These are phyloP conservation scores for Arabidopsis thaliana DNA, from an alignment of 345 rosid genomes.

Conservation along the genomic window TAIR10.1 NC_003071.7:9801001-9801500, in stretches of 20 bases:
- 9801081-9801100: too few relatives aligned
- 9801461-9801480: not conserved
- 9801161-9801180: not conserved
- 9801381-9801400: not conserved
- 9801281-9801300: slow-evolving; percentile 23
- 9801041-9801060: too few relatives aligned
- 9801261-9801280: not conserved
- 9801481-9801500: slow-evolving; percentile 10
- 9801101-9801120: too few relatives aligned
- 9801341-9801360: slow-evolving; percentile 43
- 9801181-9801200: too few relatives aligned
- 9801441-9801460: too few relatives aligned
- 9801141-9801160: too few relatives aligned
- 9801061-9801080: too few relatives aligned
- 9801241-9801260: not conserved
- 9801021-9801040: too few relatives aligned
- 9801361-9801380: slow-evolving; percentile 1
- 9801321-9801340: slow-evolving; percentile 32
- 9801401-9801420: not conserved
- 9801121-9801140: too few relatives aligned
- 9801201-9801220: not conserved
- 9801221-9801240: not conserved
- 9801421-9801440: too few relatives aligned
- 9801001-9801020: too few relatives aligned
- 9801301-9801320: slow-evolving; percentile 23